Conservation (phyloP, 495 filamentous ascomycete species). For the Elaphomyces granulatus region DNA sequence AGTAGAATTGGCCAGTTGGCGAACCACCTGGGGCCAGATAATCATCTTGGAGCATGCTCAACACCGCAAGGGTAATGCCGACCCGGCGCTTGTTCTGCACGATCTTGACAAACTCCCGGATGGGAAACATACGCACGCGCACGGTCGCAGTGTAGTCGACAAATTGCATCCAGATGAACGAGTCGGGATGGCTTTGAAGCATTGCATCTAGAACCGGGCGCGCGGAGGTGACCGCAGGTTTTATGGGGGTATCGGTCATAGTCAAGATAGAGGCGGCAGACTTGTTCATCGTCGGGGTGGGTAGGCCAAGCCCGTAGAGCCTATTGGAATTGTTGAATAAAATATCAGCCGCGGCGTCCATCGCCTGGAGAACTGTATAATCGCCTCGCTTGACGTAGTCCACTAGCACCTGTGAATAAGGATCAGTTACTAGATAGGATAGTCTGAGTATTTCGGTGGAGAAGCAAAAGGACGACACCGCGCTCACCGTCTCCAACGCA, state of each 20-base stretch:
- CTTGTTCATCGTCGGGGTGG: background rate
- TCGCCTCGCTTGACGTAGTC: conserved; percentile 47
- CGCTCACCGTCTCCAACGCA: conserved; percentile 46
- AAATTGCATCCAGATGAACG: conserved; percentile 60
- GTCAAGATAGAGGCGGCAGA: background rate
- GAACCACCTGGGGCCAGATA: conserved; percentile 20
- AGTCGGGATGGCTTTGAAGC: conserved; percentile 14
- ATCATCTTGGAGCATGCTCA: conserved; percentile 42
- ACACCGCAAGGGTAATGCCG: conserved; percentile 37
- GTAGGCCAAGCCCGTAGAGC: conserved; percentile 40
- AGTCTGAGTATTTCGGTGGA: background rate
- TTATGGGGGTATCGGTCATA: background rate
- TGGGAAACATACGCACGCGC: conserved; percentile 56
- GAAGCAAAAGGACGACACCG: background rate
- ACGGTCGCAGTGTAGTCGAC: conserved; percentile 60
- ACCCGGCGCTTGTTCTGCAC: conserved; percentile 38
- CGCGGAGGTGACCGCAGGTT: background rate
- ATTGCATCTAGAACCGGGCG: conserved; percentile 14
- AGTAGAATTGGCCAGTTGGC: conserved; percentile 42
- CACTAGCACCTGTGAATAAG: conserved; percentile 36
- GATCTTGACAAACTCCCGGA: conserved; percentile 46
- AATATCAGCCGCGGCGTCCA: conserved; percentile 41
- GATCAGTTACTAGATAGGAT: background rate
- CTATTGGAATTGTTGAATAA: conserved; percentile 58
- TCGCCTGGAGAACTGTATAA: conserved; percentile 42